Evolutionary conservation across 164 flowering plant genomes (phyloP).

Genomic region (Sextonia rubra): DNA sequence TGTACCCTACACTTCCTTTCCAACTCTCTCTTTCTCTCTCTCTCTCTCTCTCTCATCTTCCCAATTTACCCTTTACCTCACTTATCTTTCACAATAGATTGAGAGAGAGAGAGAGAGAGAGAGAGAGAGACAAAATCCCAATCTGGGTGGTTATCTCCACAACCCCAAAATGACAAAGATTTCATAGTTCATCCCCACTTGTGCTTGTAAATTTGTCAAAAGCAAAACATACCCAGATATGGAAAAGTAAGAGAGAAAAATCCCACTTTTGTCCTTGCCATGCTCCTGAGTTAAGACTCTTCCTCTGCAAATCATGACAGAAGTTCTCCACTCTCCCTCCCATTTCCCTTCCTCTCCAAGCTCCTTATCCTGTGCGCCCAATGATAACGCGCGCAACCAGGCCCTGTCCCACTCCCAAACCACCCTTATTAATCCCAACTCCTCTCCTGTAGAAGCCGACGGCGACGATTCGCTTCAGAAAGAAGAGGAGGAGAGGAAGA

Average conservation of each 20-base stretch:
- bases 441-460: conserved; percentile 14
- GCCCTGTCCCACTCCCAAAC: conserved; percentile 1
- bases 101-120: background rate
- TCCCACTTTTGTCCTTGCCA: background rate
- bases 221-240: background rate
- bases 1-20: background rate
- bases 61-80: conserved; percentile 5
- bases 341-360: conserved; percentile 39
- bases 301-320: conserved; percentile 32
- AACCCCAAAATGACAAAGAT: background rate
- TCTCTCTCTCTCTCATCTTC: background rate
- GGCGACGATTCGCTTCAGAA: background rate
- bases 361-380: conserved; percentile 25
- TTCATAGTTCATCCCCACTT: background rate
- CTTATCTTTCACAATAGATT: background rate
- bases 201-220: background rate
- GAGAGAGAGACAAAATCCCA: background rate
- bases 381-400: conserved; percentile 10
- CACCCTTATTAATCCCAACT: conserved; percentile 14
- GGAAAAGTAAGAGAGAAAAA: background rate
- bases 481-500: conserved; percentile 19
- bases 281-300: conserved; percentile 14
- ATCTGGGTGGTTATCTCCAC: background rate
- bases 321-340: conserved; percentile 44
- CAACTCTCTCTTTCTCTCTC: background rate